These are phyloP conservation scores for Colletotrichum sp. DNA, from an alignment of 2,329 filamentous ascomycete genomes.

Conservation along the genomic window DNA sequence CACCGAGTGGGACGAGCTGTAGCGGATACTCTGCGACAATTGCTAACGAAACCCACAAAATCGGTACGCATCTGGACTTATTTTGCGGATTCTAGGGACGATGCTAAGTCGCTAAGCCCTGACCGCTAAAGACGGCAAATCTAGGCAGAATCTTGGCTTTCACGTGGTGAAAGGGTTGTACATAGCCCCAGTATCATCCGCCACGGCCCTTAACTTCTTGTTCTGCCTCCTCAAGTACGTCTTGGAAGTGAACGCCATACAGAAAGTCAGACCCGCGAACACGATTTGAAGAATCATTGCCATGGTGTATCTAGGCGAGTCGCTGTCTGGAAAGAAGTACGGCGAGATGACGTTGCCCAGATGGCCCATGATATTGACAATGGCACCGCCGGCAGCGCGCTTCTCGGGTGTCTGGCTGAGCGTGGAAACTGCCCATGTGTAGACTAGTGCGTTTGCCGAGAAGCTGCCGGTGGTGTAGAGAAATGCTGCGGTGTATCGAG, in stretches of 20 bases:
- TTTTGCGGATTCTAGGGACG: not conserved
- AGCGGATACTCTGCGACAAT: not conserved
- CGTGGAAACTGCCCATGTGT: constrained; percentile 45
- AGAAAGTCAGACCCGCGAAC: constrained; percentile 13
- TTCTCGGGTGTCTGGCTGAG: constrained; percentile 48
- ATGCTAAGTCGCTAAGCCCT: not conserved
- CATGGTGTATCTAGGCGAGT: constrained; percentile 44
- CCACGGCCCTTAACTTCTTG: constrained; percentile 15
- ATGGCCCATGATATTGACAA: constrained; percentile 49
- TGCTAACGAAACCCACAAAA: not conserved
- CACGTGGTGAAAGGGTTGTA: constrained; percentile 23
- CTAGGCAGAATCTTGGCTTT: not conserved
- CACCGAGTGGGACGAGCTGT: not conserved
- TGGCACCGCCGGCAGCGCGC: constrained; percentile 43
- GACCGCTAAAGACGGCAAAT: not conserved
- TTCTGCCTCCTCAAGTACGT: constrained; percentile 18
- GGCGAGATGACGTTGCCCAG: constrained; percentile 50
- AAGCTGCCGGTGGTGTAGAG: constrained; percentile 40
- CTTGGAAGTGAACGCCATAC: constrained; percentile 6
- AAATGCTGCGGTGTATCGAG: constrained; percentile 37
- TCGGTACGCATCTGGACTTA: not conserved
- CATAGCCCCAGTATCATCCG: not conserved
- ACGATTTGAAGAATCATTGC: constrained; percentile 35
- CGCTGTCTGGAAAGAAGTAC: constrained; percentile 44
- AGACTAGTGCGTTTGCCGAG: constrained; percentile 38